These are phyloP conservation scores for Citrus unshiu DNA, from an alignment of 345 rosid genomes.

Conservation along the genomic window DNA sequence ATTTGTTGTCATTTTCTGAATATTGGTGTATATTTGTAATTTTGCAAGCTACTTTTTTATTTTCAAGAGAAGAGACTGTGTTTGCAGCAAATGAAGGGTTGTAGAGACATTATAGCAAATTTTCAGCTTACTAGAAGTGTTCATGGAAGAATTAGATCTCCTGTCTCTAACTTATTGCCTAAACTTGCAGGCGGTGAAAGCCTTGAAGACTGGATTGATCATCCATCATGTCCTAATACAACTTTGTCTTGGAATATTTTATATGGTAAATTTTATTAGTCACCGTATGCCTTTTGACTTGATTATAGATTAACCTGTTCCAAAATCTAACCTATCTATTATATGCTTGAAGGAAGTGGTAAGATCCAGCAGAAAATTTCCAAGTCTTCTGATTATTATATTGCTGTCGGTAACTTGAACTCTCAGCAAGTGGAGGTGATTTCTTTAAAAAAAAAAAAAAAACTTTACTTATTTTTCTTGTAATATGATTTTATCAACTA, in stretches of 20 bases:
- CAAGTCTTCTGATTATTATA: constrained; percentile 37
- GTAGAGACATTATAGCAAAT: background rate
- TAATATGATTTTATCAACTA: background rate
- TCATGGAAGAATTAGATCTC: background rate
- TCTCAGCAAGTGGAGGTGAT: constrained; percentile 51
- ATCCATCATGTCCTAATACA: constrained; percentile 52
- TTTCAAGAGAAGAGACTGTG: background rate
- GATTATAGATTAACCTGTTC: background rate
- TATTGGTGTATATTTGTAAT: background rate
- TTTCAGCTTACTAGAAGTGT: background rate
- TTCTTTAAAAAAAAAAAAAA: background rate
- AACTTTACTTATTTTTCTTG: background rate
- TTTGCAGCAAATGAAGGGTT: background rate
- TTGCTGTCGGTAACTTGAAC: constrained; percentile 51
- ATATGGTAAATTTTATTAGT: constrained; percentile 22
- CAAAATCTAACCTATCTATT: constrained; percentile 2
- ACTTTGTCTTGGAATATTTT: constrained; percentile 63
- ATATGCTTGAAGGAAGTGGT: constrained; percentile 40
- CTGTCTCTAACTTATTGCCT: background rate
- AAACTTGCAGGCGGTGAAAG: constrained; percentile 39
- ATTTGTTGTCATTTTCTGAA: background rate
- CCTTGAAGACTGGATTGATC: constrained; percentile 50
- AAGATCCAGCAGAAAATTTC: constrained; percentile 40
- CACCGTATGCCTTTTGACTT: background rate
- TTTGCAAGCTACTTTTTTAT: background rate